Conservation (phyloP, 345 rosid species). For the Psidium friedrichsthalianum region DNA sequence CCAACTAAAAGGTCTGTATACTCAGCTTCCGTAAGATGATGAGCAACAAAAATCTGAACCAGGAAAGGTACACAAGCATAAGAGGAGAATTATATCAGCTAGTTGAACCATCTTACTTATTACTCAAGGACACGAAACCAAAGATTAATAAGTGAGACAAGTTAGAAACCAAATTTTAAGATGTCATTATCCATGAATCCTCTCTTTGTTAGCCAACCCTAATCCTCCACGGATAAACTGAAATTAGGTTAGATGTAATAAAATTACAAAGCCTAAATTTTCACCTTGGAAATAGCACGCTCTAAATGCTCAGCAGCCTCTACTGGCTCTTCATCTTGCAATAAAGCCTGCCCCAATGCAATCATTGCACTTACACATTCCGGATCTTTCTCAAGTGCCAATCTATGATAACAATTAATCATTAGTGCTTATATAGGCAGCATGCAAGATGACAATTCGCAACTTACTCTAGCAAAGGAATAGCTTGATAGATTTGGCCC, state of each 20-base stretch:
- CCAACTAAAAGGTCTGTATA: conserved; percentile 55
- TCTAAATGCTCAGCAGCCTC: conserved; percentile 65
- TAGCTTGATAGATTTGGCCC: conserved; percentile 42
- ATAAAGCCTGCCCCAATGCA: conserved; percentile 62
- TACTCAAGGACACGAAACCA: not conserved
- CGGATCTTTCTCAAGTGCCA: conserved; percentile 74
- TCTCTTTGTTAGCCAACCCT: not conserved
- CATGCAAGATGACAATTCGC: not conserved
- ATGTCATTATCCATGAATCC: not conserved
- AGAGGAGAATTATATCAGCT: not conserved
- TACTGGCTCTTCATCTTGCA: conserved; percentile 35
- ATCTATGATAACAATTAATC: conserved; percentile 23
- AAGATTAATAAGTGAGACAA: not conserved
- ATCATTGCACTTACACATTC: conserved; percentile 43
- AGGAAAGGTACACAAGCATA: not conserved
- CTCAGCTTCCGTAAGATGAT: conserved; percentile 34
- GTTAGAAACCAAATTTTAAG: not conserved
- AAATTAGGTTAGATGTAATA: not conserved
- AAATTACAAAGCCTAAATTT: not conserved
- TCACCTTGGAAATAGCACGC: conserved; percentile 65
- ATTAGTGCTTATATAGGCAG: not conserved
- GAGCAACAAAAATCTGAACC: conserved; percentile 38
- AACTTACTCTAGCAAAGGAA: conserved; percentile 47
- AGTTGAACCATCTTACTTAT: not conserved
- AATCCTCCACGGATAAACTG: not conserved